Evolutionary conservation across 2,329 filamentous ascomycete genomes (phyloP).

Genomic region (Alternaria gansuensis): DNA sequence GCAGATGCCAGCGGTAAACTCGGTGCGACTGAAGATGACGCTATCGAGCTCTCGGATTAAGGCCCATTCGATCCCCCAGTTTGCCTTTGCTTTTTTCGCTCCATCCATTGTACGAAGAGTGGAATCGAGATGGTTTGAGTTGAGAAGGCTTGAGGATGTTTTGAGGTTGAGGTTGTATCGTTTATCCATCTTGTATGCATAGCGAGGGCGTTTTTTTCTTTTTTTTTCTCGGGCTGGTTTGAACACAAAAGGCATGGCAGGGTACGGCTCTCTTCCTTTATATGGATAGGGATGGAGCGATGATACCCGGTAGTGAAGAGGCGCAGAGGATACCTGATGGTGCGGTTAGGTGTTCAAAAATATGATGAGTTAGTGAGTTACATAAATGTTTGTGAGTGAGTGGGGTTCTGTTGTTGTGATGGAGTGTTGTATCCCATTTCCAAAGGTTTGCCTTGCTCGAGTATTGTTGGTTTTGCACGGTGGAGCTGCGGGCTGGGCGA

Average conservation of each 20-base stretch:
- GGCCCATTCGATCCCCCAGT: background rate
- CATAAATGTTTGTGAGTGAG: too few relatives aligned
- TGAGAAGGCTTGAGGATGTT: background rate
- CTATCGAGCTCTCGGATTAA: constrained; percentile 49
- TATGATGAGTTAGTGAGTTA: too few relatives aligned
- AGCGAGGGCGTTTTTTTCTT: constrained; percentile 4
- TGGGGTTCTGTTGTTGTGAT: too few relatives aligned
- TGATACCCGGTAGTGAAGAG: background rate
- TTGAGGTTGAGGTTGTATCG: background rate
- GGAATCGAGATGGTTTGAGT: background rate
- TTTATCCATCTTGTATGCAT: background rate
- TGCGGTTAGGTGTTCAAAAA: background rate
- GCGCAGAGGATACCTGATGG: background rate
- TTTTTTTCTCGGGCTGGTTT: background rate
- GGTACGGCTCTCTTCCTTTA: background rate
- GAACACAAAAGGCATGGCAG: background rate
- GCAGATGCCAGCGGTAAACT: background rate
- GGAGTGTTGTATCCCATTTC: too few relatives aligned
- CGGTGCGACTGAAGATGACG: constrained; percentile 46
- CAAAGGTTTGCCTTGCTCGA: too few relatives aligned
- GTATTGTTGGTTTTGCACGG: too few relatives aligned
- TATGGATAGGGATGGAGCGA: background rate
- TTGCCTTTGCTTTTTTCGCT: too few relatives aligned
- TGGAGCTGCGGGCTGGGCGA: too few relatives aligned
- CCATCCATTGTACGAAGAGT: too few relatives aligned